Conservation (phyloP, 2,329 filamentous ascomycete genomes). For the Apiospora koreana region DNA sequence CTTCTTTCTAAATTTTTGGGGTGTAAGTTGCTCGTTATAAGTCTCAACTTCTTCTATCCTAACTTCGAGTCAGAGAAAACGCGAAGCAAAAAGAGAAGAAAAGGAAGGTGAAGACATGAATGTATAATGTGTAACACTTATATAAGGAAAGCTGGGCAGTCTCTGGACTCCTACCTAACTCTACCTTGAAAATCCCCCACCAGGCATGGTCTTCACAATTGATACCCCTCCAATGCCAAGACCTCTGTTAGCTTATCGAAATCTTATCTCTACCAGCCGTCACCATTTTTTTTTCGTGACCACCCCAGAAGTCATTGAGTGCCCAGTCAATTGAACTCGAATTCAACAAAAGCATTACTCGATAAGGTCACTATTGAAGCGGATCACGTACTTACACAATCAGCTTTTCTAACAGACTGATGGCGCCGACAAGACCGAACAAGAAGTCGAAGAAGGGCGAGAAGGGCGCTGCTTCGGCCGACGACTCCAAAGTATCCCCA, state of each 20-base stretch:
- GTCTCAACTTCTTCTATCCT: no score
- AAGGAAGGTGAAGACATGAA: no score
- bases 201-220: no score
- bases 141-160: no score
- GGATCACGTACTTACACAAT: not conserved
- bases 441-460: conserved; percentile 33
- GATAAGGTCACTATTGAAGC: not conserved
- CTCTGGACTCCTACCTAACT: no score
- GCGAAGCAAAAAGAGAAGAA: no score
- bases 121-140: no score
- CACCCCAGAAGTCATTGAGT: not conserved
- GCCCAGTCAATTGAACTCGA: not conserved
- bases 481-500: conserved; percentile 27
- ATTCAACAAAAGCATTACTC: not conserved
- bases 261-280: not conserved
- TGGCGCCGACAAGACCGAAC: conserved; percentile 35
- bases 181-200: no score
- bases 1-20: no score
- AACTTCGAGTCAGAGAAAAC: no score
- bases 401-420: conserved; percentile 15
- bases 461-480: conserved; percentile 22
- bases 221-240: conserved; percentile 5
- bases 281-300: not conserved
- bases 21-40: no score
- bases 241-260: not conserved